phyloP scores from a whole-genome alignment of 1,284 basidiomycete genomes.

The Malassezia obtusa region DNA sequence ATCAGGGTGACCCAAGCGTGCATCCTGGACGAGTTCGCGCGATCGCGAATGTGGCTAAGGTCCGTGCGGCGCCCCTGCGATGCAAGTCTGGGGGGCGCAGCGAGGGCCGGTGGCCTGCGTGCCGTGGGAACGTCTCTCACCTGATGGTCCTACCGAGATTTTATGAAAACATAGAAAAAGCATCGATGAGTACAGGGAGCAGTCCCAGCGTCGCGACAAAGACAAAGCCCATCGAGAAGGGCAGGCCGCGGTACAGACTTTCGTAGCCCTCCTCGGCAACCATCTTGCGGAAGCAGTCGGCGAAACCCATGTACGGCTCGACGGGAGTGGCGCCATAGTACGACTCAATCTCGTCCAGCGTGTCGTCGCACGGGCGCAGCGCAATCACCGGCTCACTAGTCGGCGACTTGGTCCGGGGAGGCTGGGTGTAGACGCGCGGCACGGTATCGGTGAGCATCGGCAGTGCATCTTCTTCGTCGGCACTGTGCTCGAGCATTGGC shows the following conservation, averaged over 20 bases:
- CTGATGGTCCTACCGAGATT: not conserved
- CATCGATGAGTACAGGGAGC: not conserved
- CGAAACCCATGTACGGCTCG: conserved; percentile 31
- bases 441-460: not conserved
- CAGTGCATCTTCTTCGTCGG: conserved; percentile 2
- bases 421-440: not conserved
- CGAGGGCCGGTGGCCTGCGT: too few relatives aligned
- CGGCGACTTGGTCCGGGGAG: conserved; percentile 1
- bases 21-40: too few relatives aligned
- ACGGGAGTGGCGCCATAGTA: conserved; percentile 42
- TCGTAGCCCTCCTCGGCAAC: conserved; percentile 43
- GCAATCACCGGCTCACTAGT: conserved; percentile 41
- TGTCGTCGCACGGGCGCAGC: conserved; percentile 33
- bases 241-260: conserved; percentile 37
- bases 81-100: too few relatives aligned
- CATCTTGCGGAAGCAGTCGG: conserved; percentile 44
- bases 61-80: too few relatives aligned
- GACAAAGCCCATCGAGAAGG: conserved; percentile 26
- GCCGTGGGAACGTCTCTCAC: too few relatives aligned
- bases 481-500: not conserved
- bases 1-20: too few relatives aligned
- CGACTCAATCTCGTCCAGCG: conserved; percentile 27
- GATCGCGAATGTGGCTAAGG: too few relatives aligned
- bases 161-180: not conserved
- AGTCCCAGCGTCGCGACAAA: not conserved